Percentiles rank a stretch among this genome's conserved stretches.
These are phyloP conservation scores for Xylariaceae sp. DNA, from an alignment of 2,329 filamentous ascomycete genomes.

Conservation along the genomic window DNA sequence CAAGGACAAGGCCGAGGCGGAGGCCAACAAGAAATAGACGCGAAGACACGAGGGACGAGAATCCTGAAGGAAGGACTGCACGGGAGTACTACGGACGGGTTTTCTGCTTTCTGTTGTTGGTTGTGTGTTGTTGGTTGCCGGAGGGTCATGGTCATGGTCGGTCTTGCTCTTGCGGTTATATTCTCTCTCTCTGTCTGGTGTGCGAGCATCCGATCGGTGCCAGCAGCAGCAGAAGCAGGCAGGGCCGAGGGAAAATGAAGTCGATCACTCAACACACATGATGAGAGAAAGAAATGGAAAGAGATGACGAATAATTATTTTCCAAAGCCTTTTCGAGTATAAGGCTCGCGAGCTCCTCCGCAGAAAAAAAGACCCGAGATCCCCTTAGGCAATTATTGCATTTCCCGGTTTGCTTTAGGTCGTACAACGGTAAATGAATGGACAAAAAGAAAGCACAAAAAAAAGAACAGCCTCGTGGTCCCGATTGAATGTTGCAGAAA, in stretches of 20 bases:
- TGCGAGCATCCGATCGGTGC: neutral
- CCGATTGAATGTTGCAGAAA: neutral
- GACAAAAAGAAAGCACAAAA: conserved; percentile 24
- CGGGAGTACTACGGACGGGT: conserved; percentile 33
- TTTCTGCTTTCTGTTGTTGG: conserved; percentile 33
- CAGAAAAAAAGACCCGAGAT: conserved; percentile 13
- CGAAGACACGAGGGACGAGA: conserved; percentile 18
- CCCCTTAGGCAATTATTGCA: conserved; percentile 29
- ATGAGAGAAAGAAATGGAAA: conserved; percentile 9
- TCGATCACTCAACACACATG: conserved; percentile 11
- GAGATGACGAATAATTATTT: conserved; percentile 20
- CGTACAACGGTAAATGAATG: conserved; percentile 32
- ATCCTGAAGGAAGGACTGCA: conserved; percentile 27
- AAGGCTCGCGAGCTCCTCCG: conserved; percentile 16
- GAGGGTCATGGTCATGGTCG: conserved; percentile 29
- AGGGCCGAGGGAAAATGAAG: conserved; percentile 20
- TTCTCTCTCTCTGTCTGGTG: conserved; percentile 9
- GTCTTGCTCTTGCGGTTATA: conserved; percentile 26
- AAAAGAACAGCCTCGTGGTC: neutral
- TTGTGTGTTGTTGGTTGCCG: conserved; percentile 21
- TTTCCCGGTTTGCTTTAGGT: conserved; percentile 33
- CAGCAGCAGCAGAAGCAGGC: conserved; percentile 11
- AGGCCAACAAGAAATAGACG: conserved; percentile 78
- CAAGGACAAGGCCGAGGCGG: conserved; percentile 80
- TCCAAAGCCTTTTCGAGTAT: conserved; percentile 1